Evolutionary conservation across 2,329 filamentous ascomycete species (phyloP).

Genomic region (Gliomastix tumulicola): DNA sequence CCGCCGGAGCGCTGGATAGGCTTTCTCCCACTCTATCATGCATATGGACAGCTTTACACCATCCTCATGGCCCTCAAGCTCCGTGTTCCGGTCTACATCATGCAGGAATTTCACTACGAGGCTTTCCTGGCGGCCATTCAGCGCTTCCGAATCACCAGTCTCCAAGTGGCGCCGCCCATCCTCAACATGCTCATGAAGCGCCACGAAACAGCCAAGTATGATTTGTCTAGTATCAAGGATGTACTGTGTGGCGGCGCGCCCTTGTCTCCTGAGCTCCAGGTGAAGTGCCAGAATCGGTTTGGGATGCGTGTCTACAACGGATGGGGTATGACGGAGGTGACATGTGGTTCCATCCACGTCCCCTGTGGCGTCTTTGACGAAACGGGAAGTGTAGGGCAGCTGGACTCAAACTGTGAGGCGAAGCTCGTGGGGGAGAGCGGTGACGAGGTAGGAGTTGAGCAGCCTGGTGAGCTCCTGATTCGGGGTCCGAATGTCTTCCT

Average conservation of each 20-base stretch:
- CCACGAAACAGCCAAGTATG: conserved; percentile 55
- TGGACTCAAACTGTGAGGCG: conserved; percentile 1
- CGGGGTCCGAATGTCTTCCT: conserved; percentile 66
- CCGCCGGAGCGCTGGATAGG: conserved; percentile 5
- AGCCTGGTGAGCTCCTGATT: conserved; percentile 69
- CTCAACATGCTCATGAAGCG: conserved; percentile 69
- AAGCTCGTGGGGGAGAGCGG: conserved; percentile 1
- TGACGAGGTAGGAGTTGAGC: too few relatives aligned
- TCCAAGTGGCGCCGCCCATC: conserved; percentile 68
- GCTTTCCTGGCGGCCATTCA: conserved; percentile 63
- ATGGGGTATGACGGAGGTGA: conserved; percentile 84
- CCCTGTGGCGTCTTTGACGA: too few relatives aligned
- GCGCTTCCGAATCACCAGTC: conserved; percentile 58
- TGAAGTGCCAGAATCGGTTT: conserved; percentile 3
- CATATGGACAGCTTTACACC: conserved; percentile 65
- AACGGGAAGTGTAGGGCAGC: conserved; percentile 1
- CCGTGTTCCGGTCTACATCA: conserved; percentile 64
- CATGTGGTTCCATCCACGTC: conserved; percentile 67
- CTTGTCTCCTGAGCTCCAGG: conserved; percentile 41
- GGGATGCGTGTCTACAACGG: conserved; percentile 52
- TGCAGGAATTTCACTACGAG: conserved; percentile 70
- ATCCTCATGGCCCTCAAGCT: conserved; percentile 50
- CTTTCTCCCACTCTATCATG: conserved; percentile 73
- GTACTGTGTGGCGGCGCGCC: conserved; percentile 66
- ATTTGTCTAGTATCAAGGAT: conserved; percentile 57